Percentiles rank a stretch among this genome's conserved stretches.
Conservation (phyloP, 192 early-diverging fungal species). For the Diversispora eburnea region DNA sequence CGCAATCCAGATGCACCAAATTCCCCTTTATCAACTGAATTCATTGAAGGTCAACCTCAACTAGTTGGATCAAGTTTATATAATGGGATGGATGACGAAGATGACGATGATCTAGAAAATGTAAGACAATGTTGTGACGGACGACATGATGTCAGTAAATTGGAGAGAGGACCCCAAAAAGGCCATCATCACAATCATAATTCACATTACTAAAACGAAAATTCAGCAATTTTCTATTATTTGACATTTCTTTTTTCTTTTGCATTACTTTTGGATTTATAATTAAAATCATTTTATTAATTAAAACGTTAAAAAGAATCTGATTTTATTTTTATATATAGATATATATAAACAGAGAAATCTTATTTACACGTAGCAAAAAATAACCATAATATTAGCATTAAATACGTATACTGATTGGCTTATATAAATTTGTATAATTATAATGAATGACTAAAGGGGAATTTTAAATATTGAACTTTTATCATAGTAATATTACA, state of each 20-base stretch:
- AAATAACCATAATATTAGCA: too few relatives aligned
- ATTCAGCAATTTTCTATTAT: not conserved
- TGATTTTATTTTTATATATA: too few relatives aligned
- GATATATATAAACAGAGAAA: too few relatives aligned
- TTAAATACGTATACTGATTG: too few relatives aligned
- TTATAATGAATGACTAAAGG: too few relatives aligned
- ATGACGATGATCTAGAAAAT: conserved; percentile 17
- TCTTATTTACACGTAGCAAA: too few relatives aligned
- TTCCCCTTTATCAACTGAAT: not conserved
- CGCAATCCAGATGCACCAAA: not conserved
- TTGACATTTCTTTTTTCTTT: not conserved
- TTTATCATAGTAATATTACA: too few relatives aligned
- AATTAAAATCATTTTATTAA: too few relatives aligned
- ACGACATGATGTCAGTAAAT: not conserved
- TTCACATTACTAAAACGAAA: not conserved
- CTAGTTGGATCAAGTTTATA: not conserved
- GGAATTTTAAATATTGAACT: too few relatives aligned
- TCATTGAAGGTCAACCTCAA: not conserved
- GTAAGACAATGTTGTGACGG: conserved; percentile 20
- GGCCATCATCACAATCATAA: not conserved
- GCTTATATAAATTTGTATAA: too few relatives aligned
- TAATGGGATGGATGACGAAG: not conserved
- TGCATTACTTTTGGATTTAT: not conserved
- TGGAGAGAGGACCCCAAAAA: not conserved
- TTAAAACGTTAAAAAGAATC: too few relatives aligned